Conservation (phyloP, 805 yeast genomes). For the Yamadazyma olivae region DNA sequence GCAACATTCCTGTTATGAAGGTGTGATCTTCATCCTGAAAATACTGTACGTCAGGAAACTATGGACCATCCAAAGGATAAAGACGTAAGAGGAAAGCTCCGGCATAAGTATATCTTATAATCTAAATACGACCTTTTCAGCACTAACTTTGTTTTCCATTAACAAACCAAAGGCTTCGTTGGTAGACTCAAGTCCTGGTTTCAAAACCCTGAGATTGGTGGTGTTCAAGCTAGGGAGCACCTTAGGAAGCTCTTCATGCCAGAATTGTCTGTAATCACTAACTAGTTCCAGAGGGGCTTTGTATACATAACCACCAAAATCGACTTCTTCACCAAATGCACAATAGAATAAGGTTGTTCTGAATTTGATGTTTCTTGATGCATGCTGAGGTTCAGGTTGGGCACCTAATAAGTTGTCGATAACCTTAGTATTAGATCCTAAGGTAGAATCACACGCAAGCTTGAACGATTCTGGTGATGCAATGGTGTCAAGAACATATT, state of each 20-base stretch:
- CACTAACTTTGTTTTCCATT: slow-evolving; percentile 38
- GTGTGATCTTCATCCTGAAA: no score
- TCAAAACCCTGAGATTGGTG: slow-evolving; percentile 21
- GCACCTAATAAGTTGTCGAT: slow-evolving; percentile 19
- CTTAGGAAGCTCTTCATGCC: slow-evolving; percentile 21
- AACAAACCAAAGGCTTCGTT: slow-evolving; percentile 39
- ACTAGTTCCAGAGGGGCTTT: neutral
- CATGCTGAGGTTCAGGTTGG: neutral
- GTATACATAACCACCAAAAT: neutral
- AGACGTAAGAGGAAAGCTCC: no score
- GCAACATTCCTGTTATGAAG: no score
- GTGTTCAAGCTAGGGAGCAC: slow-evolving; percentile 15
- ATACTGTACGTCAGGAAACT: no score
- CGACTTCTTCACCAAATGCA: neutral
- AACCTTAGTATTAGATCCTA: slow-evolving; percentile 14
- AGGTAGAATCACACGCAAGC: slow-evolving; percentile 25
- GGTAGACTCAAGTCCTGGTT: slow-evolving; percentile 22
- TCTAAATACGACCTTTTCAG: slow-evolving; percentile 38
- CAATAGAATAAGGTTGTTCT: slow-evolving; percentile 1
- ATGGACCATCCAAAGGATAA: no score
- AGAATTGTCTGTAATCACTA: slow-evolving; percentile 14
- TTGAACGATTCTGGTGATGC: slow-evolving; percentile 21
- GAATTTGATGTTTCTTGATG: slow-evolving; percentile 2
- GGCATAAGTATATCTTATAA: no score
- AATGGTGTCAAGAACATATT: slow-evolving; percentile 27